Evolutionary conservation across 345 rosid genomes (phyloP), one percentile per base, ranked within the genome.

Genomic region (Leavenworthia alabamica): DNA sequence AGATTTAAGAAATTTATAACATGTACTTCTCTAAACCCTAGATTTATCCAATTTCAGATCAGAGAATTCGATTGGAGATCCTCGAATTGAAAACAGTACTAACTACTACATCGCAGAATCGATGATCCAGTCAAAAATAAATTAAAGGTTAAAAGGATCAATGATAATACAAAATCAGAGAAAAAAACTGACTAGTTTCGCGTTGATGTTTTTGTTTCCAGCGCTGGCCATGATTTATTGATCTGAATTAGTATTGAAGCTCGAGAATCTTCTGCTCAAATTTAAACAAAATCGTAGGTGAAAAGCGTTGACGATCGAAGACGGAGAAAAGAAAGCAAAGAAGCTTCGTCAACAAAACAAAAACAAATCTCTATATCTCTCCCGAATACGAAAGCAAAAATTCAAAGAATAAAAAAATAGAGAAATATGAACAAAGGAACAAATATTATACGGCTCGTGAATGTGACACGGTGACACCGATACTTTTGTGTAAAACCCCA

Each of bases 121-220:
- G 24, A 48, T 33, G 54, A 56, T 63, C 47, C 23, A 23, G 16
- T 37, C 64, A 47, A 37, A 62, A 42, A 63, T 3, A 10, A 50
- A 17, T 40, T 43, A 14, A 47, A 40, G 6, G 35, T 4, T 39
- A 26, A 3, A n/a, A 3, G 15, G 10, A 36, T 10, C 50, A 3
- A 67, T 56, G 36, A 45, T 10, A 12, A 31, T 40, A 19, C 2
- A 22, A 68, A 59, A 50, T 33, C 4, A 16, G 1, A 35, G 22
- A n/a, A 16, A 7, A 7, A 36, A 27, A 17, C 66, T 17, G 12
- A 71, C 75, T 71, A 71, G 19, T 64, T 71, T 71, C 4, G 75
- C 75, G 66, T 71, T 71, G 71, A 71, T 71, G 75, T 43, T 71
- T 61, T 71, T 71, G 66, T 71, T 71, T 43, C 71, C 75, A 50